Evolutionary conservation across 768 basidiomycete genomes (phyloP).

Genomic region (Suillus ampliporus): DNA sequence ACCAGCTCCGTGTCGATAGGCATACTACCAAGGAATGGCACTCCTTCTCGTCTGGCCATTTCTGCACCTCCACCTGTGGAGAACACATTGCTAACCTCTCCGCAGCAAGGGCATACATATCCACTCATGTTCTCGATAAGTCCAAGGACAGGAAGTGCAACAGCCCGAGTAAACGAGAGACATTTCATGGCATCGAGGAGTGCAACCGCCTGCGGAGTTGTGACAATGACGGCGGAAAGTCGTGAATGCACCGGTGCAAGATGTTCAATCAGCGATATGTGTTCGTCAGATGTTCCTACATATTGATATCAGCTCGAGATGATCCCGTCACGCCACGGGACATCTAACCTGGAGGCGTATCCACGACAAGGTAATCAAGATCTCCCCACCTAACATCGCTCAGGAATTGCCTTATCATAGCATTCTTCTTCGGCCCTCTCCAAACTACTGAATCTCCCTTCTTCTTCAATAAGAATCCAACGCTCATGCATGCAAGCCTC

Average conservation of each 20-base stretch:
- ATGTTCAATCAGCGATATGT: conserved; percentile 93
- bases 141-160: conserved; percentile 86
- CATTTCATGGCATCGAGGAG: conserved; percentile 96
- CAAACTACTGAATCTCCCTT: conserved; percentile 95
- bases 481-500: conserved; percentile 94
- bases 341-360: conserved; percentile 91
- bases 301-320: conserved; percentile 23
- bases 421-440: conserved; percentile 98
- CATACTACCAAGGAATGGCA: conserved; percentile 84
- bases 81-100: conserved; percentile 93
- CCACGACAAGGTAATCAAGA: conserved; percentile 90
- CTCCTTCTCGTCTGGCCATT: conserved; percentile 76
- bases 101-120: conserved; percentile 97
- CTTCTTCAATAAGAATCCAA: conserved; percentile 91
- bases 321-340: conserved; percentile 10
- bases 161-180: conserved; percentile 90
- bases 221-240: conserved; percentile 88
- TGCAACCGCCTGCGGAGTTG: conserved; percentile 97
- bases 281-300: conserved; percentile 97
- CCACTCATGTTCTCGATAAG: conserved; percentile 99
- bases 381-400: conserved; percentile 96
- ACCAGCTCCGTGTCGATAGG: conserved; percentile 95
- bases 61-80: conserved; percentile 92
- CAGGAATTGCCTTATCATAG: conserved; percentile 96
- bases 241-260: conserved; percentile 82